Conservation (phyloP, 2,329 filamentous ascomycete species). For the Claviceps spartinae region DNA sequence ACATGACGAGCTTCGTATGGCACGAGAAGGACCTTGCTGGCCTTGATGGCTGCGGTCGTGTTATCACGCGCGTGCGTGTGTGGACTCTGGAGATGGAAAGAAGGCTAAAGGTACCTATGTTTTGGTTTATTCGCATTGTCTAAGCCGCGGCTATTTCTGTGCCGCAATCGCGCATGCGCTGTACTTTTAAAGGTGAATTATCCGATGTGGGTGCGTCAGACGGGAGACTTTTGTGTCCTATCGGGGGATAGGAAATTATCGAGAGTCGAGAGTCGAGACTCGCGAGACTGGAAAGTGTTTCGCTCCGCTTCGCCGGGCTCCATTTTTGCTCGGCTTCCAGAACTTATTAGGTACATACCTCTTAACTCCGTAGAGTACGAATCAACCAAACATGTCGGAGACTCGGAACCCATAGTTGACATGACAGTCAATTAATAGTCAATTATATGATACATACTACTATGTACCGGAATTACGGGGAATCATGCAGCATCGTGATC, state of each 20-base stretch:
- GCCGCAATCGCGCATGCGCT: background rate
- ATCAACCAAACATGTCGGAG: background rate
- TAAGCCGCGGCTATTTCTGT: background rate
- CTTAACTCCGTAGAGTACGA: no score
- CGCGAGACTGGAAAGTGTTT: background rate
- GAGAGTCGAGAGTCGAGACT: background rate
- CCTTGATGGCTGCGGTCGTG: slow-evolving; percentile 45
- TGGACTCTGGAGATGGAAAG: no score
- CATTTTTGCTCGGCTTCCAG: background rate
- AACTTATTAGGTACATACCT: no score
- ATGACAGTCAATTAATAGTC: background rate
- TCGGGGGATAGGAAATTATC: background rate
- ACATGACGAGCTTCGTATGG: slow-evolving; percentile 79
- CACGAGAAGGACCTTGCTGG: slow-evolving; percentile 56
- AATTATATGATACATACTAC: no score
- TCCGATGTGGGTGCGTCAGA: background rate
- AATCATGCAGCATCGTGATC: no score
- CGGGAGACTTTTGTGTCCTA: background rate
- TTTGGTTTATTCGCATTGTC: slow-evolving; percentile 31
- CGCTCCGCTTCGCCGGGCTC: background rate
- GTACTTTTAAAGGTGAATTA: background rate
- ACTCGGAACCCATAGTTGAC: background rate
- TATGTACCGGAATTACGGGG: no score
- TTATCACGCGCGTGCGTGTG: background rate
- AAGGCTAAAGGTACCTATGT: slow-evolving; percentile 23